Conservation (phyloP, 2,329 filamentous ascomycete genomes). For the Volutella citrinella region DNA sequence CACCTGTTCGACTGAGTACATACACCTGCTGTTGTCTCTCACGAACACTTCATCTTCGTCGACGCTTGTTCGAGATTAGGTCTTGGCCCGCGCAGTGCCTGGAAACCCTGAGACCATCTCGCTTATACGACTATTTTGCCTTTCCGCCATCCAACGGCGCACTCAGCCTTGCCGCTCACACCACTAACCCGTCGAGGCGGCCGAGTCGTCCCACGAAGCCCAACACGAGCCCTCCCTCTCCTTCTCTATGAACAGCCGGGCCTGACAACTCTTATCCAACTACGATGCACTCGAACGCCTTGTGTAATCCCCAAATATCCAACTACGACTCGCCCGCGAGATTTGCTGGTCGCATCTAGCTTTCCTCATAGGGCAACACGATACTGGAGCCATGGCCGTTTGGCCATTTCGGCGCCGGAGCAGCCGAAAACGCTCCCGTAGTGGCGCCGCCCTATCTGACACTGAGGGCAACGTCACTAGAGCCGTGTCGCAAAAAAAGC, state of each 20-base stretch:
- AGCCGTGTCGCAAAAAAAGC: conserved; percentile 36
- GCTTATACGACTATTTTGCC: no score
- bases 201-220: no score
- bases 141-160: no score
- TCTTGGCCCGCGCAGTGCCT: no score
- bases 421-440: conserved; percentile 58
- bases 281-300: conserved; percentile 29
- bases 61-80: no score
- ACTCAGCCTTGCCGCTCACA: no score
- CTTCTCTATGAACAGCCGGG: conserved; percentile 23
- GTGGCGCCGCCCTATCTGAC: conserved; percentile 53
- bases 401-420: conserved; percentile 80
- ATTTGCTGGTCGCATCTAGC: conserved; percentile 20
- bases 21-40: conserved; percentile 19
- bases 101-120: no score
- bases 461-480: conserved; percentile 42
- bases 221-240: no score
- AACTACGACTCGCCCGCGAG: conserved; percentile 20
- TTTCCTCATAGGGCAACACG: conserved; percentile 16
- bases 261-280: conserved; percentile 21
- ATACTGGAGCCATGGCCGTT: conserved; percentile 59
- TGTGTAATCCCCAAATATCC: conserved; percentile 21
- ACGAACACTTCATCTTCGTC: conserved; percentile 11
- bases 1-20: conserved; percentile 12
- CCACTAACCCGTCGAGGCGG: no score